A percentile compares a stretch with the other conserved stretches of the same genome.
These are phyloP conservation scores for Lentinus tigrinus DNA, from an alignment of 768 basidiomycete genomes.

Conservation along the genomic window DNA sequence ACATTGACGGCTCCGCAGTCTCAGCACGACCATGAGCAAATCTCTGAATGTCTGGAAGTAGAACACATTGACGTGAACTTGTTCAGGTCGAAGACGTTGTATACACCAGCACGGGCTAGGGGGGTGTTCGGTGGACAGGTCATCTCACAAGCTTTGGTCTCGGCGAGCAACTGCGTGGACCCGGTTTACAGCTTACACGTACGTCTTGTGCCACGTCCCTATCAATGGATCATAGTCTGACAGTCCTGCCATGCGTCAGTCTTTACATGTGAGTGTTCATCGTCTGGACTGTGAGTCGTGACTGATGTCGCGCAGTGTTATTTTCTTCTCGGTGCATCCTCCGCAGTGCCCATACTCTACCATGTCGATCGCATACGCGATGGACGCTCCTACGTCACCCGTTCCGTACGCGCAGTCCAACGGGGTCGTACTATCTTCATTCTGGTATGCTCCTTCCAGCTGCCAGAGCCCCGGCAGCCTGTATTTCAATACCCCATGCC, in stretches of 20 bases:
- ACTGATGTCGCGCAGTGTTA: conserved; percentile 56
- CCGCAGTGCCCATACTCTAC: conserved; percentile 73
- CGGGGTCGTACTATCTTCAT: conserved; percentile 54
- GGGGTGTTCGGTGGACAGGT: conserved; percentile 90
- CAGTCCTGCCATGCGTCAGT: background rate
- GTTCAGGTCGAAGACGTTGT: conserved; percentile 75
- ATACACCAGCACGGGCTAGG: conserved; percentile 56
- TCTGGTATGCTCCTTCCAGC: conserved; percentile 80
- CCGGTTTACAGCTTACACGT: conserved; percentile 70
- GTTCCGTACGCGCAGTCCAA: conserved; percentile 45
- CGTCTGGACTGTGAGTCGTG: background rate
- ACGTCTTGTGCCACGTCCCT: conserved; percentile 30
- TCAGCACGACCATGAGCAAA: conserved; percentile 64
- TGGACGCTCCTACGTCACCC: conserved; percentile 72
- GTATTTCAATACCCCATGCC: conserved; percentile 70
- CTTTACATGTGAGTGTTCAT: conserved; percentile 51
- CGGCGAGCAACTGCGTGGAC: conserved; percentile 74
- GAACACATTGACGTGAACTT: conserved; percentile 76
- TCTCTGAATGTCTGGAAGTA: conserved; percentile 73
- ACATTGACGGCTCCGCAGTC: conserved; percentile 26
- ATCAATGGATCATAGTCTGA: background rate
- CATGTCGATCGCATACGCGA: conserved; percentile 74
- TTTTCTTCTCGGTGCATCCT: conserved; percentile 74
- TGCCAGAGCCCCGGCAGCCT: conserved; percentile 75
- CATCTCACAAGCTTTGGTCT: conserved; percentile 82